phyloP scores from a whole-genome alignment of 352 stramenopile species.

The Hyaloperonospora brassicae region DNA sequence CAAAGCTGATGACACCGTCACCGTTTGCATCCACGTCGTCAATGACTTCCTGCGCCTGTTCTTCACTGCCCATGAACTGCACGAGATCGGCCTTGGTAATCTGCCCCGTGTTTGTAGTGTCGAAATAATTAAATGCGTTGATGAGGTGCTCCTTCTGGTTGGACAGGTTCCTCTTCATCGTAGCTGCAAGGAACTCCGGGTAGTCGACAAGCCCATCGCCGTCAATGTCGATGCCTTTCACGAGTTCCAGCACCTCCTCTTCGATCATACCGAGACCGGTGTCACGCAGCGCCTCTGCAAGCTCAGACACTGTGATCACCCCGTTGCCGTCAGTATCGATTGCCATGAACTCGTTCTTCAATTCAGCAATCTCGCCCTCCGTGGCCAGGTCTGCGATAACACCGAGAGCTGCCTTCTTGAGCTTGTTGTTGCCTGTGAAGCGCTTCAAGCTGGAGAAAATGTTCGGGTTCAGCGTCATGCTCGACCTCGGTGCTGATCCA shows the following conservation, averaged over 20 bases:
- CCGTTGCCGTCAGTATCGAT: slow-evolving; percentile 82
- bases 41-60: slow-evolving; percentile 89
- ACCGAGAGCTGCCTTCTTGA: slow-evolving; percentile 83
- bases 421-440: slow-evolving; percentile 85
- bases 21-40: slow-evolving; percentile 86
- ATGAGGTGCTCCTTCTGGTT: slow-evolving; percentile 85
- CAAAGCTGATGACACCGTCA: slow-evolving; percentile 88
- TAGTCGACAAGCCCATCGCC: slow-evolving; percentile 85
- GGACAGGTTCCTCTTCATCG: slow-evolving; percentile 84
- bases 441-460: slow-evolving; percentile 83
- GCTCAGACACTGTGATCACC: slow-evolving; percentile 85
- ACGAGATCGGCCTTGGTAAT: slow-evolving; percentile 87
- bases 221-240: slow-evolving; percentile 88
- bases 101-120: slow-evolving; percentile 76
- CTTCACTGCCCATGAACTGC: slow-evolving; percentile 88
- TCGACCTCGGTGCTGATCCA: slow-evolving; percentile 61
- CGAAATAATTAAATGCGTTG: slow-evolving; percentile 89
- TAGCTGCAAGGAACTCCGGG: slow-evolving; percentile 86
- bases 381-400: slow-evolving; percentile 84
- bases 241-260: slow-evolving; percentile 79
- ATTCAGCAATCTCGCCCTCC: slow-evolving; percentile 70
- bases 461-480: slow-evolving; percentile 73
- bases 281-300: slow-evolving; percentile 67
- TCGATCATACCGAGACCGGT: slow-evolving; percentile 87
- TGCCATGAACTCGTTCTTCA: slow-evolving; percentile 84